Conservation (phyloP, 768 basidiomycete species). For the Tephrocybe sp. region DNA sequence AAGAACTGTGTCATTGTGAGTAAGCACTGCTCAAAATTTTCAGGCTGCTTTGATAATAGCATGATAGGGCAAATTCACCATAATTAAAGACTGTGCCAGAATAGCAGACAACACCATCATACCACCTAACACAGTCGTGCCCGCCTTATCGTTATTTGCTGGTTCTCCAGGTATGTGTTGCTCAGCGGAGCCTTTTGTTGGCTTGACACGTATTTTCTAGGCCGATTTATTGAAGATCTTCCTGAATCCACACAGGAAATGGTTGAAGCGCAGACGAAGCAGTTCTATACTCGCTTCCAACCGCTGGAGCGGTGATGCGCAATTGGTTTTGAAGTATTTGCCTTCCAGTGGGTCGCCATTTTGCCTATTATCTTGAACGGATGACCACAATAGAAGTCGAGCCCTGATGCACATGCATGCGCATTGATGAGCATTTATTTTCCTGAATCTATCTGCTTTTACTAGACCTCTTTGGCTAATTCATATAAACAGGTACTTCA, state of each 20-base stretch:
- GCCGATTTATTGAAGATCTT: constrained; percentile 78
- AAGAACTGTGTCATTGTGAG: constrained; percentile 93
- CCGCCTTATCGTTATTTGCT: constrained; percentile 79
- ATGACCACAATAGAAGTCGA: constrained; percentile 27
- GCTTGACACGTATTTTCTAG: constrained; percentile 35
- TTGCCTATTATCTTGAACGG: background rate
- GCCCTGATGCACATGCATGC: constrained; percentile 16
- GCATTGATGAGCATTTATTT: constrained; percentile 8
- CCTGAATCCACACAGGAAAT: constrained; percentile 95
- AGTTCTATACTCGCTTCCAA: constrained; percentile 83
- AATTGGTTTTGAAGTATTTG: background rate
- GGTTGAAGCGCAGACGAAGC: constrained; percentile 83
- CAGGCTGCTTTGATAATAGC: background rate
- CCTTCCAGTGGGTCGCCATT: background rate
- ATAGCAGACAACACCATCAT: constrained; percentile 89
- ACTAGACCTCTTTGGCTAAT: too few relatives aligned
- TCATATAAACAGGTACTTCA: too few relatives aligned
- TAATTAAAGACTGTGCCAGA: constrained; percentile 93
- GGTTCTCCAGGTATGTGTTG: constrained; percentile 79
- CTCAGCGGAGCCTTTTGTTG: background rate
- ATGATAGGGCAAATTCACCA: constrained; percentile 87
- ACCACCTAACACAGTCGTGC: constrained; percentile 90
- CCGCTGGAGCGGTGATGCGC: constrained; percentile 40
- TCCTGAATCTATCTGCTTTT: background rate
- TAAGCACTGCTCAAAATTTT: constrained; percentile 12